Evolutionary conservation across 306 rosid species (phyloP).

Genomic region (Alnus rubra): DNA sequence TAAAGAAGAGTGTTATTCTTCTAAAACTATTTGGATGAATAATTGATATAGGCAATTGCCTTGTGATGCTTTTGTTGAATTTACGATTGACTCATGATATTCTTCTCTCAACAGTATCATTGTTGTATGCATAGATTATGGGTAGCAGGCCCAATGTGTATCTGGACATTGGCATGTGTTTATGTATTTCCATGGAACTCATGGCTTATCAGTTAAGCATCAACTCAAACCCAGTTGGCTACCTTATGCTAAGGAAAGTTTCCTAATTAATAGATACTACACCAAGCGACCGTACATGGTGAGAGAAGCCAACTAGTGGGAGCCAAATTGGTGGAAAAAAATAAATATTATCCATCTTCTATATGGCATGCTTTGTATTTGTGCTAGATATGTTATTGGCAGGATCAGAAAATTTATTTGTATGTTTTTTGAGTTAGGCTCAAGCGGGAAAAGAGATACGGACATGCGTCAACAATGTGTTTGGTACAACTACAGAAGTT

Average conservation of each 20-base stretch:
- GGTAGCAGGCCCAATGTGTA: not conserved
- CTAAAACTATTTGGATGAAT: not conserved
- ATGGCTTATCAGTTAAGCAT: not conserved
- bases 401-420: too few relatives aligned
- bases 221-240: not conserved
- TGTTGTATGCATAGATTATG: not conserved
- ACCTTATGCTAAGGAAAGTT: not conserved
- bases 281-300: not conserved
- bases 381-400: too few relatives aligned
- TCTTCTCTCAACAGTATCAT: not conserved
- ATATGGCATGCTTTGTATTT: too few relatives aligned
- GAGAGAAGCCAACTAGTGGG: not conserved
- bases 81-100: not conserved
- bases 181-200: not conserved
- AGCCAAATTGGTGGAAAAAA: not conserved
- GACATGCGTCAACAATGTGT: not conserved
- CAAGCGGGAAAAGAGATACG: not conserved
- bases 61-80: not conserved
- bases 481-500: not conserved
- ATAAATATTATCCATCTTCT: not conserved
- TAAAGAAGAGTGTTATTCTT: conserved; percentile 2
- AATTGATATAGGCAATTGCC: not conserved
- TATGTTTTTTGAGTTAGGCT: not conserved
- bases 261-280: not conserved
- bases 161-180: not conserved